Percentiles rank a stretch among this genome's conserved stretches.
phyloP scores from a whole-genome alignment of 495 filamentous ascomycete genomes.

The Aspergillus diversus region DNA sequence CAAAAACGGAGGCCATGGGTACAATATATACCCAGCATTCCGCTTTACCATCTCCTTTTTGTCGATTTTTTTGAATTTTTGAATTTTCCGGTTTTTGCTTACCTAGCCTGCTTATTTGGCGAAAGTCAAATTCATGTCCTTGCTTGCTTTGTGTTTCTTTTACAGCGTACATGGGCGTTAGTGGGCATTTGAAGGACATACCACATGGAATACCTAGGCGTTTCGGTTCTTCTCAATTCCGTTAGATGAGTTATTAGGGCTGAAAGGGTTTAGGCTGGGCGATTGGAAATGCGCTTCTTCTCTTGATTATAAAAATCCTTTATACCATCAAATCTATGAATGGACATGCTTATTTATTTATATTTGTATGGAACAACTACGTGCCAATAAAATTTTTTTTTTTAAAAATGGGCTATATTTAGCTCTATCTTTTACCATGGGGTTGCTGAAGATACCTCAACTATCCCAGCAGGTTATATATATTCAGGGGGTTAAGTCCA shows the following conservation, averaged over 20 bases:
- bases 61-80: conserved; percentile 16
- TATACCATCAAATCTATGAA: neutral
- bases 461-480: too few relatives aligned
- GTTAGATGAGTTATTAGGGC: conserved; percentile 7
- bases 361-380: neutral
- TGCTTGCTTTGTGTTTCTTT: neutral
- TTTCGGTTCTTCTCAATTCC: conserved; percentile 12
- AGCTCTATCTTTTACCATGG: too few relatives aligned
- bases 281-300: neutral
- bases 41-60: neutral
- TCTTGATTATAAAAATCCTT: neutral
- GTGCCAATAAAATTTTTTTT: neutral
- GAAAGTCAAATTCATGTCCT: neutral
- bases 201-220: conserved; percentile 9
- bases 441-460: too few relatives aligned
- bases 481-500: too few relatives aligned
- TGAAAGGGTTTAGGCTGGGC: neutral
- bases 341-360: neutral
- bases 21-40: neutral
- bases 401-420: too few relatives aligned
- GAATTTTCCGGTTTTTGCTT: neutral
- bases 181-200: neutral
- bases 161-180: neutral
- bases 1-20: neutral
- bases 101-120: conserved; percentile 1